These are phyloP conservation scores for Heliamphora pulchella DNA, from an alignment of 179 eudicot species.

Conservation along the genomic window DNA sequence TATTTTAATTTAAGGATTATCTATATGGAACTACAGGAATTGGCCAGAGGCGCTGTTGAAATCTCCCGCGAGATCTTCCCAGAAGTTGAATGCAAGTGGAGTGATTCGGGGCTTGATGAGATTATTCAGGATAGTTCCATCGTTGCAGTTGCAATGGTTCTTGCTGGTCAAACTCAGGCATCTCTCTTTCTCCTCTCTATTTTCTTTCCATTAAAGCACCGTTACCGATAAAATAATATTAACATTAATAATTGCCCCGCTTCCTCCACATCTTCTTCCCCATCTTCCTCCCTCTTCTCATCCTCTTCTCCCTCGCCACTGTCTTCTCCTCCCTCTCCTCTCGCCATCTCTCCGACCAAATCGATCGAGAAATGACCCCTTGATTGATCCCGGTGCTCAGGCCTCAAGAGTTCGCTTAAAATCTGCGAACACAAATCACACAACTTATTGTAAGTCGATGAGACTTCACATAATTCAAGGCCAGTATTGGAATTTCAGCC, in stretches of 20 bases:
- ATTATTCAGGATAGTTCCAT: conserved; percentile 59
- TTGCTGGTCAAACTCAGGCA: conserved; percentile 90
- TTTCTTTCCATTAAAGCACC: no score
- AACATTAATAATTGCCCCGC: no score
- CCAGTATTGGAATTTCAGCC: conserved; percentile 54
- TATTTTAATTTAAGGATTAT: no score
- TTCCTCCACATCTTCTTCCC: no score
- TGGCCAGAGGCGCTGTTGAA: conserved; percentile 76
- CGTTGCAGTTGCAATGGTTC: conserved; percentile 80
- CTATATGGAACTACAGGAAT: conserved; percentile 58
- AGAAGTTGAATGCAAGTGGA: conserved; percentile 74
- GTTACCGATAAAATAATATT: no score
- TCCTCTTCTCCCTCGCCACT: no score
- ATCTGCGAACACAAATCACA: conserved; percentile 46
- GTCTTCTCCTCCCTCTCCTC: no score
- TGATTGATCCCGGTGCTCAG: conserved; percentile 69
- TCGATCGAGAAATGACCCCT: no score
- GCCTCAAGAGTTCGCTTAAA: conserved; percentile 44
- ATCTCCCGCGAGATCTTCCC: conserved; percentile 57
- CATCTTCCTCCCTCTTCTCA: no score
- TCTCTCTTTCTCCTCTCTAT: conserved; percentile 12
- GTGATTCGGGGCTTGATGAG: conserved; percentile 68
- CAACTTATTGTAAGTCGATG: conserved; percentile 39
- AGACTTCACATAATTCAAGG: conserved; percentile 47
- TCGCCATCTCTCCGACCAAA: no score